These are phyloP conservation scores for Stylonectria norvegica DNA, from an alignment of 2,329 filamentous ascomycete genomes.

Conservation along the genomic window DNA sequence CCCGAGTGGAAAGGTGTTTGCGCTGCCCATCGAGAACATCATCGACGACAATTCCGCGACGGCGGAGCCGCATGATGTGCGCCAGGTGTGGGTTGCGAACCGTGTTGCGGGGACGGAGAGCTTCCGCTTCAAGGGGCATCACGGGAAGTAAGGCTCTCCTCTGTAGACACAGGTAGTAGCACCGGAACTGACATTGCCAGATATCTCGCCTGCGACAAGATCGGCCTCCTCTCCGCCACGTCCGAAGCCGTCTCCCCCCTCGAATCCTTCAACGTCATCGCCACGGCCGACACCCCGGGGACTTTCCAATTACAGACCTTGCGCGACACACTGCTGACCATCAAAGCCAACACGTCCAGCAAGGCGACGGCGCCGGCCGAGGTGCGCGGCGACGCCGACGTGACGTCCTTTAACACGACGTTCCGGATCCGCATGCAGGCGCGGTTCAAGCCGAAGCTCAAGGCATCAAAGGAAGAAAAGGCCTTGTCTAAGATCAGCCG, in stretches of 20 bases:
- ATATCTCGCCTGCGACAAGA: conserved; percentile 82
- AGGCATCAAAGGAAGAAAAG: conserved; percentile 77
- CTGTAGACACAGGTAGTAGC: not conserved
- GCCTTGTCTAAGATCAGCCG: conserved; percentile 80
- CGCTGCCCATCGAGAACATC: conserved; percentile 79
- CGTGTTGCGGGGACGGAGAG: conserved; percentile 76
- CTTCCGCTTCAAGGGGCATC: conserved; percentile 84
- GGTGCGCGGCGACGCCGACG: conserved; percentile 71
- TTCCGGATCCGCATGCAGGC: conserved; percentile 90
- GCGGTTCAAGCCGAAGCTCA: conserved; percentile 81
- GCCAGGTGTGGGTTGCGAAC: conserved; percentile 93
- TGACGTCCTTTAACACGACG: conserved; percentile 65
- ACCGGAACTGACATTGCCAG: conserved; percentile 41
- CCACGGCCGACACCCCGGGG: conserved; percentile 61
- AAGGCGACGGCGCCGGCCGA: conserved; percentile 51
- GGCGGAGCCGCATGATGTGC: conserved; percentile 91
- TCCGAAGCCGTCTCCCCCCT: conserved; percentile 79
- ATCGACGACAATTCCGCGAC: conserved; percentile 77
- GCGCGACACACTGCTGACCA: conserved; percentile 66
- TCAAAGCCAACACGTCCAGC: conserved; percentile 51
- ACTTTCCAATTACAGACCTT: conserved; percentile 74
- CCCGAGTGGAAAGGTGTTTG: conserved; percentile 80
- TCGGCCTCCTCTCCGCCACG: conserved; percentile 71
- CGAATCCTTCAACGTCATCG: conserved; percentile 74
- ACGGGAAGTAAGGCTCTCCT: conserved; percentile 64